Conservation (phyloP, 805 yeast genomes). For the Candida coquimbonensis region DNA sequence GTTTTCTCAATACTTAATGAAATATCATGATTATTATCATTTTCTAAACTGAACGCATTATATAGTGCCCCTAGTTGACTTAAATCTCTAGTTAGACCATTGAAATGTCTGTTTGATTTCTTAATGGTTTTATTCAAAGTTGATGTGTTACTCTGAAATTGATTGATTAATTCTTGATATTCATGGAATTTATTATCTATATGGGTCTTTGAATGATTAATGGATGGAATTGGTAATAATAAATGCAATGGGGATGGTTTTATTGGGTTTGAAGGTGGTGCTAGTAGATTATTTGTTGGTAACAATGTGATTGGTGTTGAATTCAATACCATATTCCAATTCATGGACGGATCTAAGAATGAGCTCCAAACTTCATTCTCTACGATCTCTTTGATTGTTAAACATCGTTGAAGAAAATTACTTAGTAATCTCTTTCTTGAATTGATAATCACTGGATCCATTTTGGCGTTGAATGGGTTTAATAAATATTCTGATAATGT, state of each 20-base stretch:
- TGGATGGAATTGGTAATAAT: constrained; percentile 50
- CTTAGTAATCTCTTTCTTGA: constrained; percentile 71
- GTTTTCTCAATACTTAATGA: constrained; percentile 67
- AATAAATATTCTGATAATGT: constrained; percentile 42
- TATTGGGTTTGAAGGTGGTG: constrained; percentile 57
- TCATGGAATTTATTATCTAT: constrained; percentile 16
- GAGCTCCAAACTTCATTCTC: constrained; percentile 46
- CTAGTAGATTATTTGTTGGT: constrained; percentile 45
- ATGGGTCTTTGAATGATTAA: constrained; percentile 27
- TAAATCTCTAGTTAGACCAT: constrained; percentile 55
- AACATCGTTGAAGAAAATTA: constrained; percentile 73
- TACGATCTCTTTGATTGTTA: constrained; percentile 14
- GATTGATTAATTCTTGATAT: constrained; percentile 21
- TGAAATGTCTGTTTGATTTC: constrained; percentile 29
- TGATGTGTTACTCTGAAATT: constrained; percentile 19
- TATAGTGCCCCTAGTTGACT: constrained; percentile 73
- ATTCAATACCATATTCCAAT: constrained; percentile 70
- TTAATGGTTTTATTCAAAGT: constrained; percentile 17
- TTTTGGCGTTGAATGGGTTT: constrained; percentile 37
- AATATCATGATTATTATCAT: constrained; percentile 21
- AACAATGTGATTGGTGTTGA: constrained; percentile 48
- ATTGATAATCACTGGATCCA: constrained; percentile 42
- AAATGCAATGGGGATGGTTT: constrained; percentile 52
- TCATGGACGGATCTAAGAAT: constrained; percentile 79
- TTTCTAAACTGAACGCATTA: constrained; percentile 53